Evolutionary conservation across 768 basidiomycete species (phyloP).

Genomic region (Lactarius tabidus): DNA sequence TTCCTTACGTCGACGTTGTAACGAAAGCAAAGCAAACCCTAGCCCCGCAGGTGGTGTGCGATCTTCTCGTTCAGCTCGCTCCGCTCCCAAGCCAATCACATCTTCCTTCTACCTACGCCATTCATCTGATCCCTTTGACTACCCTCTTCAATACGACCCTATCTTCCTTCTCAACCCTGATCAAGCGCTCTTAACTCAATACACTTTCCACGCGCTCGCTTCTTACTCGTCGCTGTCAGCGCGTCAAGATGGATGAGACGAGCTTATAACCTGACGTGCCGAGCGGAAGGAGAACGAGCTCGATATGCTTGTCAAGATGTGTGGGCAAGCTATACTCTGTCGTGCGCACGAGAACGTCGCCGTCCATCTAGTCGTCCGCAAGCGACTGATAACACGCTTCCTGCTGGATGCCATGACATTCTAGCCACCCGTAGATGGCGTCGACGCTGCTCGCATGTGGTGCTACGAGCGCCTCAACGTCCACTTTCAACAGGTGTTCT

Average conservation of each 20-base stretch:
- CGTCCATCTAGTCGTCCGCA: slow-evolving; percentile 57
- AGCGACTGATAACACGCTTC: slow-evolving; percentile 47
- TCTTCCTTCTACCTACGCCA: slow-evolving; percentile 54
- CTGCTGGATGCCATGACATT: slow-evolving; percentile 45
- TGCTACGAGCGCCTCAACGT: slow-evolving; percentile 54
- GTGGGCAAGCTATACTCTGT: slow-evolving; percentile 57
- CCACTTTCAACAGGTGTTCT: slow-evolving; percentile 47
- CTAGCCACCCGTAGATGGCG: slow-evolving; percentile 53
- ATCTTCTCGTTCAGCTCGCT: slow-evolving; percentile 56
- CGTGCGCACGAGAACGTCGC: slow-evolving; percentile 54
- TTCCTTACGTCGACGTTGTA: background rate
- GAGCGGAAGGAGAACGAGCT: slow-evolving; percentile 55
- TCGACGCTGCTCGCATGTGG: slow-evolving; percentile 48
- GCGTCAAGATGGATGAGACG: slow-evolving; percentile 64
- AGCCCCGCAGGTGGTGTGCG: slow-evolving; percentile 60
- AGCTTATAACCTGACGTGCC: slow-evolving; percentile 49
- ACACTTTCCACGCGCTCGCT: slow-evolving; percentile 75
- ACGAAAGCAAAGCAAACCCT: background rate
- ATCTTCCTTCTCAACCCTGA: slow-evolving; percentile 55
- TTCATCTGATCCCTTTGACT: slow-evolving; percentile 62
- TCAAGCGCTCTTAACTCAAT: slow-evolving; percentile 76
- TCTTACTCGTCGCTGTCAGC: slow-evolving; percentile 57
- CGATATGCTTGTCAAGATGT: slow-evolving; percentile 49
- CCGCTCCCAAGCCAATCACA: slow-evolving; percentile 50
- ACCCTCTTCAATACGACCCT: slow-evolving; percentile 61